Base-by-base conservation (phyloP, 805 yeast genomes). In the Candida nitratophila region DNA sequence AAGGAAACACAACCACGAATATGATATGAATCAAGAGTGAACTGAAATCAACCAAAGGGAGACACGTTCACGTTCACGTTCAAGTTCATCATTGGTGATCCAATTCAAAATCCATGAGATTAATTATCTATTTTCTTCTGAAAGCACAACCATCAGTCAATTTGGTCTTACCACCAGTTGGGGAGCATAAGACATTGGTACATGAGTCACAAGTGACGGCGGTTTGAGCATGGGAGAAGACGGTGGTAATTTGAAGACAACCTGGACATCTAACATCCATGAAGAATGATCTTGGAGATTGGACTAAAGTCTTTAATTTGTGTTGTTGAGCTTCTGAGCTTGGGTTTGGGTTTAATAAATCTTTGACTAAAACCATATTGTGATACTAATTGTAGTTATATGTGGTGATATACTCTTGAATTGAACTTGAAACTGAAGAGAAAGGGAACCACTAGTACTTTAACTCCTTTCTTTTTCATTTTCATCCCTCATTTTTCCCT, bases 251-350 rank as follows among this genome's bases (percentile, higher is more conserved):
- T 83, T 84, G 86, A 72, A 91, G 81, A 79, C 99, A 93, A 65
- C 99, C 98, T 74, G 95, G 98, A 76, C 99, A 93, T 76, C 91
- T 93, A 63, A 93, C 99, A 70, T 93, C 99, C 96, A 93, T 90
- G 85, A 93, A 93, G 83, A 79, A 93, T 50, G 98, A 90, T 84
- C 98, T 87, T 74, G 99, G 99, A 54, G 85, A 71, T 73, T 91
- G 96, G 61, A 93, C 99, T 69, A 93, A 85, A 66, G 86, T 82
- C 89, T 91, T 93, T 69, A 90, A 81, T 79, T 93, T 93, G 88
- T 93, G 96, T 75, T 90, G 81, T 75, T 81, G 83, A 66, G 90
- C 90, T 83, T 93, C 99, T 61, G 96, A 70, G 69, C 91, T 93
- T 69, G 96, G 86, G 71, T 85, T 74, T 74, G 99, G 99, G 95